Base-by-base conservation (phyloP, 2,329 filamentous ascomycete genomes). In the Pyrenochaeta sp. region DNA sequence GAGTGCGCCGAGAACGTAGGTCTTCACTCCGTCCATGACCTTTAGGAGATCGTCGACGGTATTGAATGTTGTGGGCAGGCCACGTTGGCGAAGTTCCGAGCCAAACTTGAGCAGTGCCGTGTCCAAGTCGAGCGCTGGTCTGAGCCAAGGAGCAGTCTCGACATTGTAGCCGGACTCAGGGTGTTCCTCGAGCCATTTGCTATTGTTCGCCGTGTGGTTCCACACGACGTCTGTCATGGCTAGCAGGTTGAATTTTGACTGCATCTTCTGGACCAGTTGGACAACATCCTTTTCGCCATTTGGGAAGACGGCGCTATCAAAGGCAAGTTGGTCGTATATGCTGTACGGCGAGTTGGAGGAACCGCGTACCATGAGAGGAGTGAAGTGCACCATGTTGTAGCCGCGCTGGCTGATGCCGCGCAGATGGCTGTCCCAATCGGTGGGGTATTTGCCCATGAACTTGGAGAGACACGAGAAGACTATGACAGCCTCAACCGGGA, bases 381-480 rank as follows among this genome's bases (percentile, higher is more conserved):
- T 96, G 71, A 99, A 99, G 72, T 99, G 94, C 48, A 99, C 85
- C 91, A 97, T 96, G 75, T 99, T 99, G 80, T 99, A 99, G 31
- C 92, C 92, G 49, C 94, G 83, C 62, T 89, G 84, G 68, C 89
- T 89, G 68, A 99, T 96, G 19, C 94, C 92, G 43, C 82, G 81
- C 44, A 99, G 76, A 69, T 97, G 93, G 37, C 84, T 87, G 67
- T 96, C 85, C 92, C 93, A 99, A 63, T 96, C 89, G 11, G 79
- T 79, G 0, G 93, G 90, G 66, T 94, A 96, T 65, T 87, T 86
- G 51, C 94, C 94, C 90, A 99, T 95, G 75, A 96, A 96, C 74
- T 99, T 99, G 67, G 93, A 96, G 52, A 99, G 89, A 42, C 93
- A 81, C 8, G 94, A 97, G 74, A 96, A 96, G 55, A 96, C 82